A percentile compares a stretch with the other conserved stretches of the same genome.
Evolutionary conservation across 208 protist species (phyloP).

Genomic region (Trichomonas tenax): DNA sequence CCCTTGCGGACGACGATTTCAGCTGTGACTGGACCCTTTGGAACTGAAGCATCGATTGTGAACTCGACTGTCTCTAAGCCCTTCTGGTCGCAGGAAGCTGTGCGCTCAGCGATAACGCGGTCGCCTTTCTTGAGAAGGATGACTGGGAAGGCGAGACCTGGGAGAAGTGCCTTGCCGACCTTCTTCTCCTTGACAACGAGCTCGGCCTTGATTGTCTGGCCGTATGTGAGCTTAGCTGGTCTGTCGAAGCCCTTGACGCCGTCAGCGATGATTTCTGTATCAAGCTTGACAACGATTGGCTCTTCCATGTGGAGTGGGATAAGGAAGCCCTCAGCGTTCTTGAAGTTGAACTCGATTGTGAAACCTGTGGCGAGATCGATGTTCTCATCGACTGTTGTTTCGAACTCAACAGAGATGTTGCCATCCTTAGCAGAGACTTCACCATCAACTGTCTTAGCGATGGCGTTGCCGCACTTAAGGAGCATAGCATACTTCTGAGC

Average conservation of each 20-base stretch:
- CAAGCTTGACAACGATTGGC: background rate
- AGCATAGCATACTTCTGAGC: background rate
- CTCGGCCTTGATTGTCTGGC: background rate
- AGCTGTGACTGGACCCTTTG: background rate
- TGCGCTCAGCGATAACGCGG: background rate
- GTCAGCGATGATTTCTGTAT: background rate
- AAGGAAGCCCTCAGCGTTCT: background rate
- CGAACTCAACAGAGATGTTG: background rate
- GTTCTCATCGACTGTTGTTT: conserved; percentile 5
- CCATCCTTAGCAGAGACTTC: background rate
- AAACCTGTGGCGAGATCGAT: background rate
- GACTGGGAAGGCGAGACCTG: background rate
- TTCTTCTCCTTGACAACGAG: background rate
- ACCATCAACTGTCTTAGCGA: conserved; percentile 1
- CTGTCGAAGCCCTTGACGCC: background rate
- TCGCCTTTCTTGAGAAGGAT: background rate
- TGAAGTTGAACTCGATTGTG: background rate
- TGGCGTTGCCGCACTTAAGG: background rate
- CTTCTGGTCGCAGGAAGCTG: background rate
- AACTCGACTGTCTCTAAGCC: background rate
- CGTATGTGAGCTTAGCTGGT: background rate
- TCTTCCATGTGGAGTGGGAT: background rate
- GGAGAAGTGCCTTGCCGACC: background rate
- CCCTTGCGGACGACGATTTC: background rate
- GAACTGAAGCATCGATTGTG: background rate